phyloP scores from a whole-genome alignment of 305 asterid species.

The Withania somnifera region DNA sequence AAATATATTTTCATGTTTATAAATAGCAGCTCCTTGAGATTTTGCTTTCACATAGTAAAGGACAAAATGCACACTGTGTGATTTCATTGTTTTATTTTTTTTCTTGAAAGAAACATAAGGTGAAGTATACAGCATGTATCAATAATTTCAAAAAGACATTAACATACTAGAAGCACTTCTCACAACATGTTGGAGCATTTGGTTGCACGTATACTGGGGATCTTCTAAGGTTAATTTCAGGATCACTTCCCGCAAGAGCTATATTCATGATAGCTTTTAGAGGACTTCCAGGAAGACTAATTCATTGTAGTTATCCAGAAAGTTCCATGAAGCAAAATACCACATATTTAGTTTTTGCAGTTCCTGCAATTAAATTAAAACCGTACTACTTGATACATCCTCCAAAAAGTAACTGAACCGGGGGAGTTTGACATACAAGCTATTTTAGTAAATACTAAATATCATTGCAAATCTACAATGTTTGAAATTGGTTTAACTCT shows the following conservation, averaged over 20 bases:
- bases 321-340: not conserved
- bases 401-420: not conserved
- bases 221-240: not conserved
- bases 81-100: not conserved
- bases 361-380: not conserved
- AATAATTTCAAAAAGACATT: not conserved
- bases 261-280: not conserved
- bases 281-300: not conserved
- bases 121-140: not conserved
- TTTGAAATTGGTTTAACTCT: not conserved
- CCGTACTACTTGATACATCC: not conserved
- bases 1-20: not conserved
- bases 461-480: not conserved
- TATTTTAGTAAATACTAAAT: not conserved
- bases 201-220: not conserved
- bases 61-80: not conserved
- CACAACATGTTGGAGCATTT: not conserved
- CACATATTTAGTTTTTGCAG: not conserved
- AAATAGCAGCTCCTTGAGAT: not conserved
- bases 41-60: not conserved
- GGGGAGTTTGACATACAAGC: not conserved
- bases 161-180: not conserved
- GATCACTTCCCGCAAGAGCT: not conserved
- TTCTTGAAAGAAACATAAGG: not conserved
- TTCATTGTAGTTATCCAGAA: not conserved